phyloP scores from a whole-genome alignment of 805 yeast species.

The Starmerella floricola region DNA sequence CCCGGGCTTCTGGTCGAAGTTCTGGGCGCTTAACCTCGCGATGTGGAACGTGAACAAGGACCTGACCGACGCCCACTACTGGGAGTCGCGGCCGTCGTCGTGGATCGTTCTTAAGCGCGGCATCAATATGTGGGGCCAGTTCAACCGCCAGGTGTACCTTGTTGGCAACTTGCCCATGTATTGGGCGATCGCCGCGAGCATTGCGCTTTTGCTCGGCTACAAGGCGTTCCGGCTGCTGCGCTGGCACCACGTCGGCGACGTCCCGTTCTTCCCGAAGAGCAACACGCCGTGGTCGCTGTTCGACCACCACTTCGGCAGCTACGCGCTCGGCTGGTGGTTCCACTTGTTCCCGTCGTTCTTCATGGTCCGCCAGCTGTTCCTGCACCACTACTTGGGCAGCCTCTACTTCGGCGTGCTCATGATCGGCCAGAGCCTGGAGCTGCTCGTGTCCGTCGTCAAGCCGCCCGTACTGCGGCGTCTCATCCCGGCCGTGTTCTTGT shows the following conservation, averaged over 20 bases:
- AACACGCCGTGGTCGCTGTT: constrained; percentile 26
- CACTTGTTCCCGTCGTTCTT: constrained; percentile 52
- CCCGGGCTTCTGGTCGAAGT: constrained; percentile 38
- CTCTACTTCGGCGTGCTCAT: constrained; percentile 75
- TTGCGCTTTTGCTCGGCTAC: constrained; percentile 24
- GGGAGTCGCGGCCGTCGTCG: constrained; percentile 42
- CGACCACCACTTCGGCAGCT: constrained; percentile 33
- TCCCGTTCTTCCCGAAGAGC: constrained; percentile 5
- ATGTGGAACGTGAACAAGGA: constrained; percentile 43
- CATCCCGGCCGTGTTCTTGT: constrained; percentile 39
- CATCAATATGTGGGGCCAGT: constrained; percentile 42
- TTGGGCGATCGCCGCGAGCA: constrained; percentile 33
- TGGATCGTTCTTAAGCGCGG: constrained; percentile 57
- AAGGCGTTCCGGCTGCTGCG: constrained; percentile 26
- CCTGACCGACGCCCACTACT: constrained; percentile 38
- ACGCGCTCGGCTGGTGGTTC: constrained; percentile 44
- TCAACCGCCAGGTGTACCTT: constrained; percentile 39
- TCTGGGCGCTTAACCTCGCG: constrained; percentile 44
- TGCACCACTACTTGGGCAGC: constrained; percentile 90
- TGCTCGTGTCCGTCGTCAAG: constrained; percentile 22
- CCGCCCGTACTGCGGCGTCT: constrained; percentile 24
- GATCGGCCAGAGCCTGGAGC: constrained; percentile 45
- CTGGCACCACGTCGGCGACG: constrained; percentile 30
- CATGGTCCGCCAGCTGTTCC: constrained; percentile 86
- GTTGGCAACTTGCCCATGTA: constrained; percentile 55